Evolutionary conservation across 2,329 filamentous ascomycete species (phyloP).

Genomic region (Calonectria hongkongensis): DNA sequence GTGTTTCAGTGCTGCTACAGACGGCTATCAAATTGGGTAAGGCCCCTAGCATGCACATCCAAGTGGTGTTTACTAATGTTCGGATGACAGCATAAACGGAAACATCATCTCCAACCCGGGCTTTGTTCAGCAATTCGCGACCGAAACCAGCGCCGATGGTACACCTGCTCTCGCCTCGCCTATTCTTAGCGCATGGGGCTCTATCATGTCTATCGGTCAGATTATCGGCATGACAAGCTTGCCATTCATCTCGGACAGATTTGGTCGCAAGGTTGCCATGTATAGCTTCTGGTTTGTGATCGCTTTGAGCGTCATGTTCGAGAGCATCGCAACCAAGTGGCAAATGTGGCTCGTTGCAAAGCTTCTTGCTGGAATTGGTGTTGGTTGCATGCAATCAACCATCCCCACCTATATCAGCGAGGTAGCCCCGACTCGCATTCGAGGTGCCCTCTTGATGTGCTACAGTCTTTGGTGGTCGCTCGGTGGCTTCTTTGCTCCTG

Average conservation of each 20-base stretch:
- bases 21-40: conserved; percentile 56
- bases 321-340: conserved; percentile 25
- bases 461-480: conserved; percentile 66
- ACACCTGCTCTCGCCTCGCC: conserved; percentile 57
- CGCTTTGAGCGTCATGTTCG: conserved; percentile 6
- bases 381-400: conserved; percentile 37
- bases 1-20: conserved; percentile 54
- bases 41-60: not conserved
- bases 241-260: conserved; percentile 30
- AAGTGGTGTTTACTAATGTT: no score
- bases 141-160: conserved; percentile 44
- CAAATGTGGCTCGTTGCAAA: conserved; percentile 36
- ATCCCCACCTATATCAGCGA: conserved; percentile 39
- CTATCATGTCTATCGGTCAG: conserved; percentile 40
- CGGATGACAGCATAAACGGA: conserved; percentile 33
- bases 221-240: conserved; percentile 37
- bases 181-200: conserved; percentile 55
- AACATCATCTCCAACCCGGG: conserved; percentile 45
- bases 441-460: conserved; percentile 62
- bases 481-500: conserved; percentile 63
- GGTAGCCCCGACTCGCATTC: conserved; percentile 52
- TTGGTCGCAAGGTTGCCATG: conserved; percentile 40
- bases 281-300: conserved; percentile 28
- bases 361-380: conserved; percentile 31
- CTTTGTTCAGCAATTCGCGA: conserved; percentile 40